Evolutionary conservation across 139 green algal species (phyloP), one percentile per base, ranked within the genome.

Genomic region (Trebouxia sp.): DNA sequence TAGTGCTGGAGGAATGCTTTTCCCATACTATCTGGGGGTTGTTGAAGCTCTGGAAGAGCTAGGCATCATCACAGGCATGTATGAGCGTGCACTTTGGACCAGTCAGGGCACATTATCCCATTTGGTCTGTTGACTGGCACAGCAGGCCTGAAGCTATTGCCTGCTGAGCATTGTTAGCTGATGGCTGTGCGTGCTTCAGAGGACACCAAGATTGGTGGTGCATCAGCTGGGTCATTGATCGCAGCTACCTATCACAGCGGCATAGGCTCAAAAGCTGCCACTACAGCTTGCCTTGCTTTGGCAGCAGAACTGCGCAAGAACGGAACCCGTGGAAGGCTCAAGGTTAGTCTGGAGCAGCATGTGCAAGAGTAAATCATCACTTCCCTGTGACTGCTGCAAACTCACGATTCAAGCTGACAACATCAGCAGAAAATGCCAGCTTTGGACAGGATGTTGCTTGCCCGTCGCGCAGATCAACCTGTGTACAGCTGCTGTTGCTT

Each of bases 211-310:
- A 35, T 97, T 28, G 91, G 86, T 12, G 93, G 93, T 2, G 85
- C 92, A 7, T 92, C 84, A 9, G 93, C 93, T 9, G 93, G 93
- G 15, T 91, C 89, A 30, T 83, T 97, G 26, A 87, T 97, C 28
- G 92, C 93, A 35, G 93, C 87, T 0, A 91, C 87, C 79, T 55
- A 91, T 37, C 87, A 90, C 86, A 81, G 82, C 41, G 83, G 92
- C 55, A 62, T 95, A 84, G 24, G 75, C 8, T 38, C 84, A 62
- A 69, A 85, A 81, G 30, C 70, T 24, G 39, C 90, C n/a, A 84
- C 15, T 58, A 79, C 72, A 17, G 81, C 76, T 47, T 93, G 82
- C 58, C 83, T 83, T 53, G 77, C 65, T 39, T 48, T 95, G 6
- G 84, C 87, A 39, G 32, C 82, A 20, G 85, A 94, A 50, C 87